These are phyloP conservation scores for Neonectria neomacrospora DNA, from an alignment of 2,329 filamentous ascomycete genomes.

Conservation along the genomic window DNA sequence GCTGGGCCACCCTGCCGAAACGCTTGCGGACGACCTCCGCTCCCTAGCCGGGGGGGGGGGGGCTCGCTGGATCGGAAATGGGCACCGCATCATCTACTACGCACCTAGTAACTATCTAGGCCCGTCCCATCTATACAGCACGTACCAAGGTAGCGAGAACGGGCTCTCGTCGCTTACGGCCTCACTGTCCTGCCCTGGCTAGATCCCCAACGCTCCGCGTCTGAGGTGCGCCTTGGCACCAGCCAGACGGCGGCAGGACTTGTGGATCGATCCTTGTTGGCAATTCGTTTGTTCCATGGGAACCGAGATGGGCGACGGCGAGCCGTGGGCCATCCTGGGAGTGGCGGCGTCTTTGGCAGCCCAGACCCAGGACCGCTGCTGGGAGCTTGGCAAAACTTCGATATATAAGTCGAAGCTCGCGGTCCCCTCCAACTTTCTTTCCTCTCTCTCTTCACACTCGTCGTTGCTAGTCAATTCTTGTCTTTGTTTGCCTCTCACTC, in stretches of 20 bases:
- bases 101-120: too few species aligned
- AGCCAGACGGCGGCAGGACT: slow-evolving; percentile 15
- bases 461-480: slow-evolving; percentile 37
- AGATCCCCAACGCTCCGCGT: slow-evolving; percentile 30
- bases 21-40: slow-evolving; percentile 1
- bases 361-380: too few species aligned
- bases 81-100: too few species aligned
- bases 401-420: slow-evolving; percentile 39
- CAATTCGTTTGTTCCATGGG: slow-evolving; percentile 12
- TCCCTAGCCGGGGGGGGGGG: background rate
- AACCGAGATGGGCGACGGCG: slow-evolving; percentile 17
- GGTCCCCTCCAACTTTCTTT: slow-evolving; percentile 10
- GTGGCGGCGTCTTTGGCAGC: slow-evolving; percentile 2
- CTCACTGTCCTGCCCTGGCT: slow-evolving; percentile 4
- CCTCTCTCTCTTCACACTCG: slow-evolving; percentile 35
- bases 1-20: background rate
- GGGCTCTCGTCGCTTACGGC: background rate
- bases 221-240: slow-evolving; percentile 31
- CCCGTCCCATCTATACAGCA: slow-evolving; percentile 27
- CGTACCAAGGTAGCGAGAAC: background rate
- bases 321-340: slow-evolving; percentile 14
- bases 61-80: background rate
- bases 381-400: background rate
- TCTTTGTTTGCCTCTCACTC: slow-evolving; percentile 32
- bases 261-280: slow-evolving; percentile 16